Evolutionary conservation across 345 rosid species (phyloP), one percentile per base, ranked within the genome.

Genomic region (Aquilaria sinensis): DNA sequence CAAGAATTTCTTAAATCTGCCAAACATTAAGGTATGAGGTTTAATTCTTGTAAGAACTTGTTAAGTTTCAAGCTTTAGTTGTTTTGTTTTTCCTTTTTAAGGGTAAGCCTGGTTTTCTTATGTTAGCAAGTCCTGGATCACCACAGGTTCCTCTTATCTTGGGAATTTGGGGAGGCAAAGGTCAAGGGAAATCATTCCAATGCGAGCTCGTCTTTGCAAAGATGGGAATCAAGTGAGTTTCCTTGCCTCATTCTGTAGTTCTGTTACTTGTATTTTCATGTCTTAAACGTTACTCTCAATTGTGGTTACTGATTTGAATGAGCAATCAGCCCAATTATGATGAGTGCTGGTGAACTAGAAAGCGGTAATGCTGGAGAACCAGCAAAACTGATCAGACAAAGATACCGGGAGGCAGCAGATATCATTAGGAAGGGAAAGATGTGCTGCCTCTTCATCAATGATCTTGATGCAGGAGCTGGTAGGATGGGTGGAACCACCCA

Each of bases 121-220:
- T 23, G 23, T 23, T 23, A 23, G 23, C 23, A 23, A 23, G 23
- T 23, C 23, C 23, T 23, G 23, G 23, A 23, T 13, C 16, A 51
- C 7, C 15, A 32, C 66, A 92, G 98, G 72, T 93, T 81, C 97
- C 98, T 59, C 90, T 93, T 61, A 90, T 93, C 61, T 81, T 93
- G 83, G 98, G 98, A 71, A 60, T 93, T 0, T 93, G 98, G 98
- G 98, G 97, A 86, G 98, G 98, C 76, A 93, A 93, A 77, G 98
- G 97, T 52, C 98, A 93, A 65, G 98, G 97, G 61, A 93, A 93
- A 80, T 90, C 98, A 56, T 93, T 93, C 85, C 98, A 93, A 45
- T 87, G 96, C 66, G 98, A 90, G 78, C 98, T 93, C 65, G 98
- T 90, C 53, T 88, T 93, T 69, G 86, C 92, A 75, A 93, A 93